These are phyloP conservation scores for Lachnellula cervina DNA, from an alignment of 2,329 filamentous ascomycete genomes.

Conservation along the genomic window DNA sequence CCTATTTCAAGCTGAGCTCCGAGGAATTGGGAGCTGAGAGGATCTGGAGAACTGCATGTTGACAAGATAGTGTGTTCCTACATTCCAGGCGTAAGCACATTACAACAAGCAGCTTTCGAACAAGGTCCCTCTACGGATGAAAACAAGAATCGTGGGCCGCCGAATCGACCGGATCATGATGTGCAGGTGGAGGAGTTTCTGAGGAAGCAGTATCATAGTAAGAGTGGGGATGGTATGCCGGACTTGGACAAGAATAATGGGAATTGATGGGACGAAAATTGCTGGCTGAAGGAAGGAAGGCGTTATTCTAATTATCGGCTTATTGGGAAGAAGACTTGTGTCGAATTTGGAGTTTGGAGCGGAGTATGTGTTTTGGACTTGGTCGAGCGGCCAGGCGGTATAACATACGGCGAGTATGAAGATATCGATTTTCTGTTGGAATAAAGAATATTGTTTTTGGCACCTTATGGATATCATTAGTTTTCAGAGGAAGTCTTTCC, in stretches of 20 bases:
- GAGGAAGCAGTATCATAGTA: slow-evolving; percentile 26
- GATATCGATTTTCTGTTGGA: too few species aligned
- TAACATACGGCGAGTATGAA: too few species aligned
- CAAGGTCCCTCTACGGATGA: slow-evolving; percentile 4
- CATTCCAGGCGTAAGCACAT: slow-evolving; percentile 18
- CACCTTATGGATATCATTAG: too few species aligned
- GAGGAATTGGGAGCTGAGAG: background rate
- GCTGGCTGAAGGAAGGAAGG: too few species aligned
- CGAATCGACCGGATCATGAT: slow-evolving; percentile 26
- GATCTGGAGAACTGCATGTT: slow-evolving; percentile 4
- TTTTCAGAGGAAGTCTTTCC: too few species aligned
- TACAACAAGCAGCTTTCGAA: slow-evolving; percentile 11
- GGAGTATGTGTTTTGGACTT: too few species aligned
- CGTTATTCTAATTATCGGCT: too few species aligned
- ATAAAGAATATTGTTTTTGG: too few species aligned
- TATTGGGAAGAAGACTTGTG: too few species aligned
- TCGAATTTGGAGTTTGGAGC: too few species aligned
- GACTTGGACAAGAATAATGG: background rate
- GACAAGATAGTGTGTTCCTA: slow-evolving; percentile 18
- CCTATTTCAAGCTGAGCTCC: background rate
- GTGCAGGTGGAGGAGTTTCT: slow-evolving; percentile 30
- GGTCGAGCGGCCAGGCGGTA: too few species aligned
- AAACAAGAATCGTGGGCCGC: slow-evolving; percentile 12
- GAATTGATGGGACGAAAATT: too few species aligned
- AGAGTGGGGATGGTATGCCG: slow-evolving; percentile 19